Evolutionary conservation across 2,329 filamentous ascomycete species (phyloP).

Genomic region (Zymoseptoria brevis): DNA sequence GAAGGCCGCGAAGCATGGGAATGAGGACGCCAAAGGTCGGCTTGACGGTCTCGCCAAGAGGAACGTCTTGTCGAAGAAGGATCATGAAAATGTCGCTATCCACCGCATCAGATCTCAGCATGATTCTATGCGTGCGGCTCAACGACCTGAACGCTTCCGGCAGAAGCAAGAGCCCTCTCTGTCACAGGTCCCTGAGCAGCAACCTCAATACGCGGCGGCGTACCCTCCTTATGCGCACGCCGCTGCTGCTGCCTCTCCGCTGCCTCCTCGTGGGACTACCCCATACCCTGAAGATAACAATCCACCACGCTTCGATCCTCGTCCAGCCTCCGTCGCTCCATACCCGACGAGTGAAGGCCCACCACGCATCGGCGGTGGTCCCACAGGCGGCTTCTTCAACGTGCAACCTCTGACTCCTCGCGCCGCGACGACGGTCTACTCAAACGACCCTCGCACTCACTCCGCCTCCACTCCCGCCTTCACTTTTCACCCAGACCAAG

Average conservation of each 20-base stretch:
- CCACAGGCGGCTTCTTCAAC: conserved; percentile 33
- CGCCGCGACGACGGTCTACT: conserved; percentile 33
- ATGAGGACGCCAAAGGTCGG: conserved; percentile 74
- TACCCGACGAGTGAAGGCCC: conserved; percentile 63
- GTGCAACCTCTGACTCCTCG: conserved; percentile 12
- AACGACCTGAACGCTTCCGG: conserved; percentile 39
- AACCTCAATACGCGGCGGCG: conserved; percentile 6
- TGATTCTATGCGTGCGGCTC: conserved; percentile 42
- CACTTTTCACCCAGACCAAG: conserved; percentile 36
- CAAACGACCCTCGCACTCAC: conserved; percentile 35
- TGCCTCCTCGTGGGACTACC: conserved; percentile 18
- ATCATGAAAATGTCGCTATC: conserved; percentile 88
- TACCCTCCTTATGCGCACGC: conserved; percentile 1
- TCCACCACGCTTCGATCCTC: conserved; percentile 31
- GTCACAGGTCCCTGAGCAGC: conserved; percentile 10
- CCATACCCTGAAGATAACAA: conserved; percentile 27
- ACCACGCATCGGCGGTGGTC: conserved; percentile 26
- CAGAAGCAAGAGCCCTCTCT: conserved; percentile 25
- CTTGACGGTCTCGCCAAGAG: conserved; percentile 79
- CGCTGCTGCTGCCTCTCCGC: background rate
- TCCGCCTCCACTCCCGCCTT: conserved; percentile 33
- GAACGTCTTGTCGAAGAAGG: conserved; percentile 69
- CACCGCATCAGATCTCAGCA: conserved; percentile 63
- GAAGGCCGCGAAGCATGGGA: conserved; percentile 80
- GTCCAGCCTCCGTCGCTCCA: conserved; percentile 51